These are phyloP conservation scores for Gilbertella persicaria DNA, from an alignment of 371 early-diverging fungal genomes.

Conservation along the genomic window DNA sequence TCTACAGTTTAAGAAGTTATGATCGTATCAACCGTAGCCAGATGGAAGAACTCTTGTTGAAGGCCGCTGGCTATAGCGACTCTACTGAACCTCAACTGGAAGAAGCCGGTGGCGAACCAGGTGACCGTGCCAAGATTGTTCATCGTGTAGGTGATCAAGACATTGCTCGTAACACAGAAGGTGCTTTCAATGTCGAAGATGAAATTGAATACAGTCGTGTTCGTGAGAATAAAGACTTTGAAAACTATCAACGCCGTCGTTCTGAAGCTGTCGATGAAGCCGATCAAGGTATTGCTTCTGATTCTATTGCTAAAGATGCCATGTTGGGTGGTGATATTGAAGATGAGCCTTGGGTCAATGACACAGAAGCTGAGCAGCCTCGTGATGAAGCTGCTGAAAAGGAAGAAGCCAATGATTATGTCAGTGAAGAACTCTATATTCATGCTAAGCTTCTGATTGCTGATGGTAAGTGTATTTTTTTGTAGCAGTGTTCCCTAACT, in stretches of 20 bases:
- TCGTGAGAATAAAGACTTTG: constrained; percentile 14
- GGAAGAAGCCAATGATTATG: constrained; percentile 51
- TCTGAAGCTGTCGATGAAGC: constrained; percentile 17
- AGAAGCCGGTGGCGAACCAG: constrained; percentile 16
- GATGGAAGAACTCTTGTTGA: constrained; percentile 36
- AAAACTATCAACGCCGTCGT: constrained; percentile 9
- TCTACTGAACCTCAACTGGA: constrained; percentile 23
- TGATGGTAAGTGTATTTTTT: constrained; percentile 59
- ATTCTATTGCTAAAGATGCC: constrained; percentile 39
- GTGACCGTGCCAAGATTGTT: constrained; percentile 23
- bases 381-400: constrained; percentile 27
- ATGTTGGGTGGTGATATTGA: constrained; percentile 39
- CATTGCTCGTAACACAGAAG: constrained; percentile 33
- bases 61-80: constrained; percentile 36
- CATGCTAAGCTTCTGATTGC: constrained; percentile 93
- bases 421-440: constrained; percentile 89
- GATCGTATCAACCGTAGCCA: constrained; percentile 55
- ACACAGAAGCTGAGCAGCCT: constrained; percentile 20
- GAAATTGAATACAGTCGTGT: constrained; percentile 40
- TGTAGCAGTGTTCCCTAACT: neutral
- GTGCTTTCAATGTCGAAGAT: constrained; percentile 28
- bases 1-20: constrained; percentile 72
- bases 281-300: constrained; percentile 29
- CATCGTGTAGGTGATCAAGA: constrained; percentile 36
- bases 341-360: constrained; percentile 38